Conservation (phyloP, 495 filamentous ascomycete genomes). For the Trichocladium antarcticum region DNA sequence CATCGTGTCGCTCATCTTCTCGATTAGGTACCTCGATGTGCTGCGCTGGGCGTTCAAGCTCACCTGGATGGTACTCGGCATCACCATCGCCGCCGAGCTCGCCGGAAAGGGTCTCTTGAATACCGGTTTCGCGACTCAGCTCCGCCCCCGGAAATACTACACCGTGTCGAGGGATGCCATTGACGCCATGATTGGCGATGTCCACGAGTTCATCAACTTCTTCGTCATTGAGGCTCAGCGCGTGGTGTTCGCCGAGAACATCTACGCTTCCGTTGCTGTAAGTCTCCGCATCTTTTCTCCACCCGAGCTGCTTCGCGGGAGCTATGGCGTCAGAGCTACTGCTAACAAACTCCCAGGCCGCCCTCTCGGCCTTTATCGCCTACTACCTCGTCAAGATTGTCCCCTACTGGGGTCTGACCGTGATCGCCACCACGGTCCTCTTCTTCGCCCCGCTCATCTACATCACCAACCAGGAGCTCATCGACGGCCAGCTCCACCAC, state of each 20-base stretch:
- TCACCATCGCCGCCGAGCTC: conserved; percentile 66
- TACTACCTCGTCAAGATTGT: conserved; percentile 92
- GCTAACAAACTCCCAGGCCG: conserved; percentile 10
- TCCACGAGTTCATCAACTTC: conserved; percentile 92
- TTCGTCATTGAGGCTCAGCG: conserved; percentile 94
- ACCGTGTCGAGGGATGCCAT: conserved; percentile 77
- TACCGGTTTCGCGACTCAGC: conserved; percentile 68
- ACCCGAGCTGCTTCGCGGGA: conserved; percentile 3
- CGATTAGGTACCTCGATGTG: conserved; percentile 78
- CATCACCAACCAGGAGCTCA: conserved; percentile 83
- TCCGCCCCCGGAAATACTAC: conserved; percentile 88
- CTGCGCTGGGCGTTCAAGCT: conserved; percentile 82
- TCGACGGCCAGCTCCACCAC: conserved; percentile 72
- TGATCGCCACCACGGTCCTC: conserved; percentile 60
- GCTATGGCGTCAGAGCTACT: conserved; percentile 4
- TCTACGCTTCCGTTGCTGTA: conserved; percentile 69
- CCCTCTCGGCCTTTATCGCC: conserved; percentile 62
- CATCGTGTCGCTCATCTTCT: conserved; percentile 70
- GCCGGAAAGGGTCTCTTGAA: conserved; percentile 64
- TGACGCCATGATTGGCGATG: conserved; percentile 67
- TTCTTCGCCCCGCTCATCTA: conserved; percentile 89
- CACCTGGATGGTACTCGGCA: conserved; percentile 51
- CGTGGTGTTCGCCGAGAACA: conserved; percentile 88
- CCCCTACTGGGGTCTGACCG: conserved; percentile 81
- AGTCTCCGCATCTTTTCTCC: conserved; percentile 23